Base-by-base conservation (phyloP, 164 flowering plant genomes). In the Nymphaea colorata region DNA sequence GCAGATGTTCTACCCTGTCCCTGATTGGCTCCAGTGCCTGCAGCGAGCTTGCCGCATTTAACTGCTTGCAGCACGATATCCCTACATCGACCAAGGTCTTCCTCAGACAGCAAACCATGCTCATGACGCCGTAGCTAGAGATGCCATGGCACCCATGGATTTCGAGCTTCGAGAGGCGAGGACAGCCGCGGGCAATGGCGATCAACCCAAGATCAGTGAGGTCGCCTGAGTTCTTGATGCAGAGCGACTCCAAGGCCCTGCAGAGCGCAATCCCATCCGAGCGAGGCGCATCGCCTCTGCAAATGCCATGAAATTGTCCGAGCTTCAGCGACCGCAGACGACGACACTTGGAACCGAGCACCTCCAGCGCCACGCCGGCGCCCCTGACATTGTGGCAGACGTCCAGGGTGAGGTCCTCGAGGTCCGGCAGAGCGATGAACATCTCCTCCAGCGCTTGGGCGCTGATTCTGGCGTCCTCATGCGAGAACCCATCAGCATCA, bases 191-290 rank as follows among this genome's bases (percentile, higher is more conserved):
- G 0, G 78, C 86, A 51, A 94, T 85, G 0, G 80, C 88, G 8
- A 85, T 81, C 82, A 95, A 75, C 15, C 86, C 83, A 74, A 81
- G 77, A 72, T 92, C 96, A 3, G 79, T 81, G 76, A 95, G 81
- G 64, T 87, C 96, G 2, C 82, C 87, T 0, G 79, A 85, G 71
- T 82, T 86, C 76, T 79, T 81, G 18, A 95, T 81, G 7, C 87
- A 82, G 72, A 95, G 72, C 0, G 85, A 74, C 66, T 76, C 78
- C 42, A 95, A 80, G 42, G 88, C 73, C 36, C 74, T 70, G 69
- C 98, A 92, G 42, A 85, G 67, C 0, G 98, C 91, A 43, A 92
- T 47, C 45, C 99, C 99, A 66, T 87, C 93, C 2, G 88, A 75
- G 69, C 78, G 82, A 10, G 84, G 77, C 44, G 70, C 96, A 8